A percentile compares a stretch with the other conserved stretches of the same genome.
Evolutionary conservation across 495 filamentous ascomycete genomes (phyloP).

Genomic region (Astrothelium subdiscretum): DNA sequence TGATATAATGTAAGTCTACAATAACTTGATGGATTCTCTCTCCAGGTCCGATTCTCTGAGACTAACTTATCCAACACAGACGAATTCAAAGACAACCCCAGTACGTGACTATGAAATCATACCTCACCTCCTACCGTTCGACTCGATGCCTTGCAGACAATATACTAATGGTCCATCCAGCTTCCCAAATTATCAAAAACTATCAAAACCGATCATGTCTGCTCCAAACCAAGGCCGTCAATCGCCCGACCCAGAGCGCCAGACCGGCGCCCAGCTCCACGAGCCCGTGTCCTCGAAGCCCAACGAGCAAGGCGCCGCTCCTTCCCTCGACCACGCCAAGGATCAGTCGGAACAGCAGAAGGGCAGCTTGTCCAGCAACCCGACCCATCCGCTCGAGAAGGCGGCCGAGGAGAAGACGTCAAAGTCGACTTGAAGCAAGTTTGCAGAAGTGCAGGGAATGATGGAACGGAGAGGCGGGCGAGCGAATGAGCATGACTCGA

Average conservation of each 20-base stretch:
- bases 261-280: conserved; percentile 51
- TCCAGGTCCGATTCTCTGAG: not conserved
- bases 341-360: conserved; percentile 32
- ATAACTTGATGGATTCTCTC: not conserved
- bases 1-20: not conserved
- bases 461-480: not conserved
- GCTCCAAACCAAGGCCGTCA: conserved; percentile 55
- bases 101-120: no score
- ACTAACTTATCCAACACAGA: no score
- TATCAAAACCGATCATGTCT: no score
- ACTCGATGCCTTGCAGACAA: no score
- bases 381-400: conserved; percentile 56
- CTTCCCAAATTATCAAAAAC: no score
- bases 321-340: conserved; percentile 36
- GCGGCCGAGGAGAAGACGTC: conserved; percentile 49
- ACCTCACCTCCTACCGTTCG: not conserved
- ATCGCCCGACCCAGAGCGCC: conserved; percentile 65
- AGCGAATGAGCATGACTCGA: not conserved
- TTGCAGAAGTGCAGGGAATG: not conserved
- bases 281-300: conserved; percentile 37
- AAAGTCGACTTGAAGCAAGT: conserved; percentile 10
- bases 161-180: no score
- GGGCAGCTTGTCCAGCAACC: conserved; percentile 42
- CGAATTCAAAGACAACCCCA: no score
- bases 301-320: conserved; percentile 41